Conservation (phyloP, 306 rosid genomes). For the Lathyrus sativus region DNA sequence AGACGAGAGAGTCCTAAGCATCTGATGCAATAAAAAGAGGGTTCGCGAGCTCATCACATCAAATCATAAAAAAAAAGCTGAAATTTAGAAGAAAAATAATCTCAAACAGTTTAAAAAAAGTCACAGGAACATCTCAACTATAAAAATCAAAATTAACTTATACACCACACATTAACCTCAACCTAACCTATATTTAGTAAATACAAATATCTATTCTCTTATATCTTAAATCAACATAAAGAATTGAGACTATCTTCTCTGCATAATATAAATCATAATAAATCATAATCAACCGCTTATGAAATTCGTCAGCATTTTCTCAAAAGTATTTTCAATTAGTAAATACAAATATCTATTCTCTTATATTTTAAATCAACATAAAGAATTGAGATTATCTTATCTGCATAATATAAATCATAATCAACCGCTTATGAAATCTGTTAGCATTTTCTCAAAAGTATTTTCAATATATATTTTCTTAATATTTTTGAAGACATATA, state of each 20-base stretch:
- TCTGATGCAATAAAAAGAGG: background rate
- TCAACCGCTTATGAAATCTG: too few relatives aligned
- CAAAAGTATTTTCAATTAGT: background rate
- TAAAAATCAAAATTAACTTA: too few relatives aligned
- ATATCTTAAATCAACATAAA: background rate
- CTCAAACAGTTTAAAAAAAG: background rate
- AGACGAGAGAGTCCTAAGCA: too few relatives aligned
- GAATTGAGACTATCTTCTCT: background rate
- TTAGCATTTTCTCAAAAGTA: too few relatives aligned
- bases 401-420: background rate
- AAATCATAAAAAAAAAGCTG: too few relatives aligned
- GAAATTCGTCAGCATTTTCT: too few relatives aligned
- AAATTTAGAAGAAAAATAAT: background rate
- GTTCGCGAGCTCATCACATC: background rate
- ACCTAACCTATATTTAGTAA: background rate
- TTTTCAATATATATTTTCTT: background rate
- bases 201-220: background rate
- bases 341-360: background rate
- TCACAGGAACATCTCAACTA: fast-evolving
- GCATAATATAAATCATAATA: too few relatives aligned
- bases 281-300: too few relatives aligned
- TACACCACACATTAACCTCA: background rate
- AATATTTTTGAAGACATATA: background rate
- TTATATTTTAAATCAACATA: background rate
- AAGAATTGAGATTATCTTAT: background rate